Evolutionary conservation across 352 stramenopile species (phyloP).

Genomic region (Pythium aristosporum): DNA sequence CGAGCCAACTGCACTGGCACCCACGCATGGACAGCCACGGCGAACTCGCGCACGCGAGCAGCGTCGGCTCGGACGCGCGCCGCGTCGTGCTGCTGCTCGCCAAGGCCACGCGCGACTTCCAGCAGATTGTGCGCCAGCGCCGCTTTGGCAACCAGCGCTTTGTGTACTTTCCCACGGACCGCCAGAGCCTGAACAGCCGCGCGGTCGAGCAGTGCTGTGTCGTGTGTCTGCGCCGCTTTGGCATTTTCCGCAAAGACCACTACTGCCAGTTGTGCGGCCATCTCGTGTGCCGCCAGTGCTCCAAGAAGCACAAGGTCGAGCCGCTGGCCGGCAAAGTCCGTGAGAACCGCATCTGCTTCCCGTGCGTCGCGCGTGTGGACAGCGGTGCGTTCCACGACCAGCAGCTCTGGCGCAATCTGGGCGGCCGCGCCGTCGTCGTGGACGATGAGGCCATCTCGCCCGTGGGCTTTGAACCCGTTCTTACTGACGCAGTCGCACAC

Average conservation of each 20-base stretch:
- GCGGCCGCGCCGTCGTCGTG: conserved; percentile 23
- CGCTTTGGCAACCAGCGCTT: conserved; percentile 58
- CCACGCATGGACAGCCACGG: conserved; percentile 14
- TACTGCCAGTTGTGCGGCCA: conserved; percentile 71
- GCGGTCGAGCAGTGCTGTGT: conserved; percentile 35
- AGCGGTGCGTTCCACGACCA: conserved; percentile 42
- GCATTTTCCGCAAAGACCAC: conserved; percentile 47
- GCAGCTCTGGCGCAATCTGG: conserved; percentile 23
- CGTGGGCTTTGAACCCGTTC: conserved; percentile 16
- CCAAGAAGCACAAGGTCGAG: conserved; percentile 70
- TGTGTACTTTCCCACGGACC: conserved; percentile 36
- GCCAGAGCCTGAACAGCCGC: conserved; percentile 14
- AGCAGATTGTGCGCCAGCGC: conserved; percentile 53
- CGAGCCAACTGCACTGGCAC: conserved; percentile 21
- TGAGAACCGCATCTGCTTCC: conserved; percentile 60
- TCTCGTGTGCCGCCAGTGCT: conserved; percentile 61
- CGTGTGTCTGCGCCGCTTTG: conserved; percentile 54
- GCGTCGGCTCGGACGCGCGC: conserved; percentile 17
- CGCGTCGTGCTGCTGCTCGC: conserved; percentile 44
- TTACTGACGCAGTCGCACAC: conserved; percentile 5
- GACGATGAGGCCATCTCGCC: conserved; percentile 25
- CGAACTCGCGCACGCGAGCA: not conserved
- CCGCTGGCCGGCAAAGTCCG: conserved; percentile 40
- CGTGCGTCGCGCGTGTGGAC: conserved; percentile 57
- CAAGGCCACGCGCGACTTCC: conserved; percentile 46